A percentile compares a stretch with the other conserved stretches of the same genome.
Evolutionary conservation across 1,284 basidiomycete genomes (phyloP).

Genomic region (Veloboletus limbatus): DNA sequence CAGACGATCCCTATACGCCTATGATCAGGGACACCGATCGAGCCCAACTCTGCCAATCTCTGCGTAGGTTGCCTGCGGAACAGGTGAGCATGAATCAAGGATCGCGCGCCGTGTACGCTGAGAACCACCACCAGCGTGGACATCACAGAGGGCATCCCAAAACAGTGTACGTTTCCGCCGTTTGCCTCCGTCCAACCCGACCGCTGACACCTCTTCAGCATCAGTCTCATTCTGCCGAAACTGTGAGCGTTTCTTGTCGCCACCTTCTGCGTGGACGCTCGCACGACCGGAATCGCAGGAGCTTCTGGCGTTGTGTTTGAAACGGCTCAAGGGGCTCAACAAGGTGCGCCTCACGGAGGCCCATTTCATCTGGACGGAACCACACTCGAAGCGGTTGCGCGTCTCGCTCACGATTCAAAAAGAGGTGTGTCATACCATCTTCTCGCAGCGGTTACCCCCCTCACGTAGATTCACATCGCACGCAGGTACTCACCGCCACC

Average conservation of each 20-base stretch:
- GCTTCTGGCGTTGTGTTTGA: conserved; percentile 86
- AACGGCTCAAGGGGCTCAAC: conserved; percentile 91
- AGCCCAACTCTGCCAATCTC: conserved; percentile 94
- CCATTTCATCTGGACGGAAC: conserved; percentile 99
- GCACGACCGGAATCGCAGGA: conserved; percentile 92
- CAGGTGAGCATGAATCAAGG: conserved; percentile 48
- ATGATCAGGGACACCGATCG: conserved; percentile 80
- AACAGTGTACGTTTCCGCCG: conserved; percentile 64
- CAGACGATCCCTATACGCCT: conserved; percentile 1
- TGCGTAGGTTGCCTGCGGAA: conserved; percentile 92
- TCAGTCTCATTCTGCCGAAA: conserved; percentile 93
- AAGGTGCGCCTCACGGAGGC: conserved; percentile 97
- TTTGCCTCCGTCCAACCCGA: background rate
- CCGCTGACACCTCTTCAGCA: conserved; percentile 44
- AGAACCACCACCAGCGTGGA: conserved; percentile 62
- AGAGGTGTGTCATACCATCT: conserved; percentile 57
- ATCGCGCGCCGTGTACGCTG: background rate
- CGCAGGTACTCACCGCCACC: conserved; percentile 86
- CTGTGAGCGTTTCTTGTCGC: conserved; percentile 94
- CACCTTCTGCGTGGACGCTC: conserved; percentile 84
- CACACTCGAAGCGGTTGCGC: conserved; percentile 90
- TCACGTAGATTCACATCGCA: background rate
- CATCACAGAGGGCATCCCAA: conserved; percentile 97
- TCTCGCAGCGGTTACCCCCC: background rate
- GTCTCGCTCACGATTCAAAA: conserved; percentile 98